Evolutionary conservation across 331 rosid genomes (phyloP).

Genomic region (Saraca asoca): DNA sequence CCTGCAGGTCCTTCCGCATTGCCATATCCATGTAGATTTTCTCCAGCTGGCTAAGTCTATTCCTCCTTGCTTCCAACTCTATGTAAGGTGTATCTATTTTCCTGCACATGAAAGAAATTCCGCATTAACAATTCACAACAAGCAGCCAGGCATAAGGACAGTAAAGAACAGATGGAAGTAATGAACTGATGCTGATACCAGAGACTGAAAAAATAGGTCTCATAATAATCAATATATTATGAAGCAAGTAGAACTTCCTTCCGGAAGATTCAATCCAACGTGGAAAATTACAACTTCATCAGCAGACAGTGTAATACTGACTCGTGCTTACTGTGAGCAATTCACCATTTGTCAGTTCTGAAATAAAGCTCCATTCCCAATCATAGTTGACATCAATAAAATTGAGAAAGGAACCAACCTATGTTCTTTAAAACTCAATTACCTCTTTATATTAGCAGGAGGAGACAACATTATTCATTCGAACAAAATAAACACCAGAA

Average conservation of each 20-base stretch:
- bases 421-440: slow-evolving; percentile 10
- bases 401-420: slow-evolving; percentile 6
- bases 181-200: neutral
- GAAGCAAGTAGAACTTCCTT: neutral
- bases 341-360: neutral
- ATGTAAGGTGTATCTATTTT: slow-evolving; percentile 59
- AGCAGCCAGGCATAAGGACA: slow-evolving; percentile 18
- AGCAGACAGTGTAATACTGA: slow-evolving; percentile 2
- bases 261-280: neutral
- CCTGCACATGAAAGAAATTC: slow-evolving; percentile 41
- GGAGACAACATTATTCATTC: too few species aligned
- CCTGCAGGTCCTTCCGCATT: slow-evolving; percentile 75
- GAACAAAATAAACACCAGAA: neutral
- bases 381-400: too few species aligned
- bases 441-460: slow-evolving; percentile 63
- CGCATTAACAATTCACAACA: neutral
- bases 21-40: slow-evolving; percentile 72
- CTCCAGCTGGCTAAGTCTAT: slow-evolving; percentile 62
- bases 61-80: slow-evolving; percentile 67
- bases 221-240: neutral
- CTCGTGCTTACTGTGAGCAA: neutral
- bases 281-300: neutral
- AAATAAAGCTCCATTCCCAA: neutral
- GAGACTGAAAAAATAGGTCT: slow-evolving; percentile 2
- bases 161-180: slow-evolving; percentile 15